A percentile compares a stretch with the other conserved stretches of the same genome.
These are phyloP conservation scores for Ephemerocybe angulata DNA, from an alignment of 768 basidiomycete genomes.

Conservation along the genomic window DNA sequence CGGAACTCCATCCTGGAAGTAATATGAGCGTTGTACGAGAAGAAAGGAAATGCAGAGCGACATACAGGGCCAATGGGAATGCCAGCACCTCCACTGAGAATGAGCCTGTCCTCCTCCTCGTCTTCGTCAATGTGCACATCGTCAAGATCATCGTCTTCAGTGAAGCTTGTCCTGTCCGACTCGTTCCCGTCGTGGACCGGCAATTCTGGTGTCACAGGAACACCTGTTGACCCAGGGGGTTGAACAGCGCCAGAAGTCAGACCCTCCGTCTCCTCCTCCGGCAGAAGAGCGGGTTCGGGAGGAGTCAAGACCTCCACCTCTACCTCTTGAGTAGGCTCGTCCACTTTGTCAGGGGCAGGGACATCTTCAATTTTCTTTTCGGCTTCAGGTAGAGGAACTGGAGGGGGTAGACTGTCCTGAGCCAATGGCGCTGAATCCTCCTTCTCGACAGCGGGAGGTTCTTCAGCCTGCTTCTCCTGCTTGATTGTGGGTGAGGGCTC, in stretches of 20 bases:
- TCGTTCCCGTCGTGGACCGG: conserved; percentile 50
- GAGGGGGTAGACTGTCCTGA: conserved; percentile 8
- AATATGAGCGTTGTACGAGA: neutral
- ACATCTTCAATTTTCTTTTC: conserved; percentile 17
- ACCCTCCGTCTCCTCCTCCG: conserved; percentile 78
- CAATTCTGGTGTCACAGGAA: conserved; percentile 25
- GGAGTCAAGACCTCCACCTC: conserved; percentile 38
- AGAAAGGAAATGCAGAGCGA: conserved; percentile 14
- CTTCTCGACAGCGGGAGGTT: neutral
- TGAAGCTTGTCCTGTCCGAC: conserved; percentile 61
- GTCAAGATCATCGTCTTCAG: conserved; percentile 65
- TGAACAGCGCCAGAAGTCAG: conserved; percentile 91
- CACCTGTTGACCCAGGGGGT: conserved; percentile 78
- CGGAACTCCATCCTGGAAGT: conserved; percentile 73
- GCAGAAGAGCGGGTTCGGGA: conserved; percentile 34
- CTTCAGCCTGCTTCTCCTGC: conserved; percentile 15
- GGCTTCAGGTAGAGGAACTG: conserved; percentile 12
- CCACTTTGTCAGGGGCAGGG: conserved; percentile 6
- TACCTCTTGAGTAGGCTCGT: conserved; percentile 14
- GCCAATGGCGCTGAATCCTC: neutral
- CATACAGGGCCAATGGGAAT: conserved; percentile 91
- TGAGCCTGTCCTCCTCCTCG: conserved; percentile 88
- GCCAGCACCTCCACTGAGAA: conserved; percentile 88
- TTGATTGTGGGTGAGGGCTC: conserved; percentile 13
- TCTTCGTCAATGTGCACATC: conserved; percentile 54